Evolutionary conservation across 2,329 filamentous ascomycete genomes (phyloP).

Genomic region (Zymoseptoria pseudotritici): DNA sequence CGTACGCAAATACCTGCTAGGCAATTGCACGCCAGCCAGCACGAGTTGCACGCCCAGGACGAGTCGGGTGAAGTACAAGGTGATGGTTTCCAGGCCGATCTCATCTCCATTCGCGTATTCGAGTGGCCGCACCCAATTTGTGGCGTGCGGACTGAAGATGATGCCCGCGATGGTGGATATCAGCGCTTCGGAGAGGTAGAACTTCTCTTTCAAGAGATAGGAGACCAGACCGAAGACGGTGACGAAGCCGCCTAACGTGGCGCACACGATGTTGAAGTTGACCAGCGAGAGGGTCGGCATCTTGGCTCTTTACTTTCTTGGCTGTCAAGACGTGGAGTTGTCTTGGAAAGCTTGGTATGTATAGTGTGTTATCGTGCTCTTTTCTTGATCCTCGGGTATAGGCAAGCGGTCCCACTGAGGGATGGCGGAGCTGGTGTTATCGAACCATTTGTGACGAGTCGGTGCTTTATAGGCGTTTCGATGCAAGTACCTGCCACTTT

Average conservation of each 20-base stretch:
- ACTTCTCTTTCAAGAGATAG: conserved; percentile 80
- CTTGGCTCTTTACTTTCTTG: not conserved
- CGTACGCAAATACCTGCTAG: conserved; percentile 67
- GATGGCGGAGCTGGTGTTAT: conserved; percentile 21
- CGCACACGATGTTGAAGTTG: conserved; percentile 80
- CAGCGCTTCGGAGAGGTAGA: conserved; percentile 86
- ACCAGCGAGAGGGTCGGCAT: conserved; percentile 52
- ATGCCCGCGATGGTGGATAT: conserved; percentile 77
- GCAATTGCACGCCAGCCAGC: conserved; percentile 78
- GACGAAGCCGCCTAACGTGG: conserved; percentile 77
- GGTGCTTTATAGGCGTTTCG: not conserved
- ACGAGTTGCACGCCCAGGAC: conserved; percentile 88
- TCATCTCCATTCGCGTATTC: conserved; percentile 60
- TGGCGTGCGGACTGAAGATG: conserved; percentile 67
- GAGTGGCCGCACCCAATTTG: conserved; percentile 64
- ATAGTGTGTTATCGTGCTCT: not conserved
- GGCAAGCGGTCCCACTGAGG: not conserved
- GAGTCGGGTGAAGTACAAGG: conserved; percentile 75
- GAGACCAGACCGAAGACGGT: conserved; percentile 86
- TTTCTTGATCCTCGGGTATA: not conserved
- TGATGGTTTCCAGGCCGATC: conserved; percentile 61
- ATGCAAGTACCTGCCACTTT: conserved; percentile 4
- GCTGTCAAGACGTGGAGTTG: not conserved
- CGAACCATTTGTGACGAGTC: conserved; percentile 13
- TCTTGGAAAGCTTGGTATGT: not conserved